Conservation (phyloP, 441 rosid species). For the Erysimum cheiri region DNA sequence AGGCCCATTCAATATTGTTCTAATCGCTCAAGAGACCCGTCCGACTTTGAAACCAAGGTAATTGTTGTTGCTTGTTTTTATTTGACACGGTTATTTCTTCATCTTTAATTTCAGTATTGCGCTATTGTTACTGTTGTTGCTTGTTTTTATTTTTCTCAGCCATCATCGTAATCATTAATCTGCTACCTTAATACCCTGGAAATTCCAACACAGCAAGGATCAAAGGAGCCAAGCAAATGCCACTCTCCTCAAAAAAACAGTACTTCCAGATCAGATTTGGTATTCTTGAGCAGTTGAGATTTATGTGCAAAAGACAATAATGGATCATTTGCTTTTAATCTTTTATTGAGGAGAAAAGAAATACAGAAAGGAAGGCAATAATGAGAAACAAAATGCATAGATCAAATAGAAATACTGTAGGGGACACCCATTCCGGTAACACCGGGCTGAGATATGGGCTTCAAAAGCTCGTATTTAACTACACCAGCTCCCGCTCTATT, state of each 20-base stretch:
- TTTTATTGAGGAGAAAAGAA: neutral
- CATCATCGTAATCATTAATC: neutral
- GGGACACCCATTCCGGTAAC: slow-evolving; percentile 46
- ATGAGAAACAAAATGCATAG: neutral
- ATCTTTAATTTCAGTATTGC: too few species aligned
- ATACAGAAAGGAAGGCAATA: neutral
- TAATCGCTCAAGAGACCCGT: neutral
- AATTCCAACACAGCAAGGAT: too few species aligned
- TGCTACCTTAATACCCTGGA: too few species aligned
- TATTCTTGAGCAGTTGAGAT: neutral
- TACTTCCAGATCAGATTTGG: too few species aligned
- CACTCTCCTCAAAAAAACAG: too few species aligned
- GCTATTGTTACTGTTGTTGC: neutral
- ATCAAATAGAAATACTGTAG: slow-evolving; percentile 41
- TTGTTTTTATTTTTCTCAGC: neutral
- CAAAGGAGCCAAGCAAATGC: too few species aligned
- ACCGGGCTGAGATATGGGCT: slow-evolving; percentile 38
- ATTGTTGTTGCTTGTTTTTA: too few species aligned
- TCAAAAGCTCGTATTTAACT: slow-evolving; percentile 47
- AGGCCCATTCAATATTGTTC: neutral
- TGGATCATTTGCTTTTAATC: neutral
- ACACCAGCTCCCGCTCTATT: slow-evolving; percentile 49
- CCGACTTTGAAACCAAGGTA: neutral
- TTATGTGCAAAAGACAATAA: neutral
- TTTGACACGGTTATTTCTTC: too few species aligned